Percentiles rank a stretch among this genome's conserved stretches.
These are phyloP conservation scores for Chamaecrista fasciculata DNA, from an alignment of 306 rosid species.

Conservation along the genomic window DNA sequence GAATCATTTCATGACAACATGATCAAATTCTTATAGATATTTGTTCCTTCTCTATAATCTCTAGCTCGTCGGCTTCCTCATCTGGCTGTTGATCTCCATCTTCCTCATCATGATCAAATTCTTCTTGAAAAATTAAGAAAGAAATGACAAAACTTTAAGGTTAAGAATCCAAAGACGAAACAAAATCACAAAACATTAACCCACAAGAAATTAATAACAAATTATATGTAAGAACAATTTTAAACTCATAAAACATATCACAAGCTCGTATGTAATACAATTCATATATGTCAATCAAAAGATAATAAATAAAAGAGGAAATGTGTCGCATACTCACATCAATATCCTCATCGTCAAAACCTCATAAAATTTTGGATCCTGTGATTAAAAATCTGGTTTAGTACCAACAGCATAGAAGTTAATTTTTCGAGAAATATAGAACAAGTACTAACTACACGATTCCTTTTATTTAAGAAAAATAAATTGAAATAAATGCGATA, in stretches of 20 bases:
- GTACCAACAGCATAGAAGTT: conserved; percentile 22
- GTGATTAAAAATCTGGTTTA: conserved; percentile 34
- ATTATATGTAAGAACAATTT: neutral
- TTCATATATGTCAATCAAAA: neutral
- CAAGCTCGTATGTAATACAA: neutral
- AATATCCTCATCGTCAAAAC: conserved; percentile 65
- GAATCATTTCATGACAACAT: no score
- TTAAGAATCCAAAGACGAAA: neutral
- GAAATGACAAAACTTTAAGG: no score
- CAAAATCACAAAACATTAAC: neutral
- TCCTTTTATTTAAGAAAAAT: neutral
- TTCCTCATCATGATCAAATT: conserved; percentile 49
- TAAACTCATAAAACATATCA: conserved; percentile 6
- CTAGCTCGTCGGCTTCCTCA: conserved; percentile 34
- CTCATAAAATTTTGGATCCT: conserved; percentile 88
- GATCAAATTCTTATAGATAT: no score
- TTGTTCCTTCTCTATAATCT: conserved; percentile 39
- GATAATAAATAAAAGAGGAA: neutral
- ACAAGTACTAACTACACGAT: conserved; percentile 1
- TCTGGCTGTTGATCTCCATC: conserved; percentile 42
- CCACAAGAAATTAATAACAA: no score
- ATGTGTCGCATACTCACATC: conserved; percentile 52
- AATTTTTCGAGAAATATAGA: neutral
- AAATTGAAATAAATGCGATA: neutral
- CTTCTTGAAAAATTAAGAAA: conserved; percentile 52